Percentiles rank a stretch among this genome's conserved stretches.
phyloP scores from a whole-genome alignment of 331 rosid species.

The Phaseolus coccineus region DNA sequence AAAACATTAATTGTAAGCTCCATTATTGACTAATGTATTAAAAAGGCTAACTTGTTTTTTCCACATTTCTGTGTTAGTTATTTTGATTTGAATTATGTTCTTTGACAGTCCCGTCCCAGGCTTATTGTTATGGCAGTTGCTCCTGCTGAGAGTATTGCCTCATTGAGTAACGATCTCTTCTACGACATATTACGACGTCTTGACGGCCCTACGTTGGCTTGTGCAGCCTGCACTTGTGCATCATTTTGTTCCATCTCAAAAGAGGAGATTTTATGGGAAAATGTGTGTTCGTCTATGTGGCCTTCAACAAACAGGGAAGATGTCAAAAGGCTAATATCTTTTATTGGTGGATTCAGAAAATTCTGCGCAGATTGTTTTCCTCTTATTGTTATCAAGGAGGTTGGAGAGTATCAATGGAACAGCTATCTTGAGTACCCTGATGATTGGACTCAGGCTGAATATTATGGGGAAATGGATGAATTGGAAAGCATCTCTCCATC shows the following conservation, averaged over 20 bases:
- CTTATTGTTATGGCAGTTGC: conserved; percentile 57
- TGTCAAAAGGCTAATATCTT: conserved; percentile 73
- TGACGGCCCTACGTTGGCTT: conserved; percentile 84
- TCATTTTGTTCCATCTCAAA: conserved; percentile 80
- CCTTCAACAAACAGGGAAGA: conserved; percentile 92
- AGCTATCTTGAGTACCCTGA: conserved; percentile 71
- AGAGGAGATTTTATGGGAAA: conserved; percentile 91
- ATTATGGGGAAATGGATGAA: conserved; percentile 77
- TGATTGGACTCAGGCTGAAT: conserved; percentile 88
- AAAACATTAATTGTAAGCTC: conserved; percentile 42
- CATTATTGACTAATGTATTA: conserved; percentile 7
- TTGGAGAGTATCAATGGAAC: conserved; percentile 60
- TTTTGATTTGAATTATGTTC: conserved; percentile 42
- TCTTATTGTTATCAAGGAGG: conserved; percentile 79
- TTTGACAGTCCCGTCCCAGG: conserved; percentile 46
- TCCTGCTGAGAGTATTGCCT: conserved; percentile 58
- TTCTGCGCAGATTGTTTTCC: conserved; percentile 95
- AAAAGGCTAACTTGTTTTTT: conserved; percentile 6
- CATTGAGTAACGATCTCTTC: conserved; percentile 80
- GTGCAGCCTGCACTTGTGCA: conserved; percentile 86
- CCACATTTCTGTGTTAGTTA: conserved; percentile 45
- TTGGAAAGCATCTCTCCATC: conserved; percentile 67
- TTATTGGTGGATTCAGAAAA: conserved; percentile 85
- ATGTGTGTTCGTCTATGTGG: conserved; percentile 86
- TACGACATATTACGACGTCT: conserved; percentile 86